Evolutionary conservation across 495 filamentous ascomycete genomes (phyloP).

Genomic region (Xylaria castorea): DNA sequence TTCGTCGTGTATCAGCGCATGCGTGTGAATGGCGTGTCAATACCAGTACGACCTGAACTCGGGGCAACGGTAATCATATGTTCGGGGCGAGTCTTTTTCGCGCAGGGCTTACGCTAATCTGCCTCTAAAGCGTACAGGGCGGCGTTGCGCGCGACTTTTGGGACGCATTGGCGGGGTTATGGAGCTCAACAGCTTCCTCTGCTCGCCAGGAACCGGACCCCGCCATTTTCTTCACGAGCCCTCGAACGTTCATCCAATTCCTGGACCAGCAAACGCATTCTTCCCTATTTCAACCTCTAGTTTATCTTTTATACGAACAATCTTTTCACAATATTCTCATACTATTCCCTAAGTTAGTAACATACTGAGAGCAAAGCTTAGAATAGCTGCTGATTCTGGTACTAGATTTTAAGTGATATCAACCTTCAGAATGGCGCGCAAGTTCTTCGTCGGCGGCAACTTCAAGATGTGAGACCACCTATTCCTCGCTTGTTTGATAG

Average conservation of each 20-base stretch:
- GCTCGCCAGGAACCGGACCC: conserved; percentile 21
- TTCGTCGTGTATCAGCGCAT: not conserved
- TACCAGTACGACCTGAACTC: not conserved
- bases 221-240: conserved; percentile 16
- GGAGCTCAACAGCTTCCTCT: conserved; percentile 13
- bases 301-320: not conserved
- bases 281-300: not conserved
- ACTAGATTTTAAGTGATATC: not conserved
- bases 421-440: conserved; percentile 75
- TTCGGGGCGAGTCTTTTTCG: conserved; percentile 24
- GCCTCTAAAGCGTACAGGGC: not conserved
- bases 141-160: conserved; percentile 18
- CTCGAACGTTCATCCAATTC: conserved; percentile 17
- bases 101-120: not conserved
- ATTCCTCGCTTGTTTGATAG: conserved; percentile 23
- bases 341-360: not conserved
- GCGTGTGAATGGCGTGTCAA: not conserved
- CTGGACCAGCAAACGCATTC: not conserved
- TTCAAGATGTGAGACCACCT: conserved; percentile 85
- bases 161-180: conserved; percentile 18
- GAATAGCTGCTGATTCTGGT: not conserved
- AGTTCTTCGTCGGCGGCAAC: conserved; percentile 99
- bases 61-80: not conserved
- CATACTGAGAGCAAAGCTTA: not conserved
- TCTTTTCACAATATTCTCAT: not conserved